Percentiles rank a stretch among this genome's conserved stretches.
phyloP scores from a whole-genome alignment of 2,329 filamentous ascomycete species.

The Sporothrix globosa region DNA sequence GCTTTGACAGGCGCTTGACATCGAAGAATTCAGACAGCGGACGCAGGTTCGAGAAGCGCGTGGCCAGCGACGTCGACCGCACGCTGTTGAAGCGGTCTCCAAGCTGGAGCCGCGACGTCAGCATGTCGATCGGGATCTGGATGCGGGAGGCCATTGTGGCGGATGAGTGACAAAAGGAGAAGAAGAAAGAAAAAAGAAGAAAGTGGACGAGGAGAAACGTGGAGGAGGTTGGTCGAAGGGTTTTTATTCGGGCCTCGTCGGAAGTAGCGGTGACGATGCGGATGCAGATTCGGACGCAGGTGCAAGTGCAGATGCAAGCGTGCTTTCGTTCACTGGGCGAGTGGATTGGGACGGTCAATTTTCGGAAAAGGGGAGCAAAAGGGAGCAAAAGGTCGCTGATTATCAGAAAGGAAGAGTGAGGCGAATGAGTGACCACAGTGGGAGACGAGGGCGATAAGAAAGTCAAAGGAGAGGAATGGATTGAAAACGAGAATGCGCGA shows the following conservation, averaged over 20 bases:
- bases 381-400: slow-evolving; percentile 10
- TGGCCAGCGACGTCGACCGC: slow-evolving; percentile 74
- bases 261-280: slow-evolving; percentile 33
- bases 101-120: slow-evolving; percentile 89
- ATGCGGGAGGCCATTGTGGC: slow-evolving; percentile 72
- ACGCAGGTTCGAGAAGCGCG: slow-evolving; percentile 88
- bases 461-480: neutral
- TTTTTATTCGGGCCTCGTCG: slow-evolving; percentile 23
- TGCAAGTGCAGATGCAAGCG: slow-evolving; percentile 28
- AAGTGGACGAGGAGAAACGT: neutral
- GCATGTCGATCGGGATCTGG: slow-evolving; percentile 86
- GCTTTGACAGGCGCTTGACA: slow-evolving; percentile 93
- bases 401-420: neutral
- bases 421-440: slow-evolving; percentile 13
- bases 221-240: slow-evolving; percentile 8
- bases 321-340: slow-evolving; percentile 23
- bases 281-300: slow-evolving; percentile 26
- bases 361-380: neutral
- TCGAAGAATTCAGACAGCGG: slow-evolving; percentile 94
- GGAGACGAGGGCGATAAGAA: neutral
- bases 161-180: slow-evolving; percentile 6
- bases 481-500: neutral
- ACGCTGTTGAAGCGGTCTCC: slow-evolving; percentile 82
- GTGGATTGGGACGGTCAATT: slow-evolving; percentile 4
- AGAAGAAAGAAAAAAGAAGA: neutral